Percentiles rank a stretch among this genome's conserved stretches.
phyloP scores from a whole-genome alignment of 2,329 filamentous ascomycete genomes.

The Colletotrichum sp. region DNA sequence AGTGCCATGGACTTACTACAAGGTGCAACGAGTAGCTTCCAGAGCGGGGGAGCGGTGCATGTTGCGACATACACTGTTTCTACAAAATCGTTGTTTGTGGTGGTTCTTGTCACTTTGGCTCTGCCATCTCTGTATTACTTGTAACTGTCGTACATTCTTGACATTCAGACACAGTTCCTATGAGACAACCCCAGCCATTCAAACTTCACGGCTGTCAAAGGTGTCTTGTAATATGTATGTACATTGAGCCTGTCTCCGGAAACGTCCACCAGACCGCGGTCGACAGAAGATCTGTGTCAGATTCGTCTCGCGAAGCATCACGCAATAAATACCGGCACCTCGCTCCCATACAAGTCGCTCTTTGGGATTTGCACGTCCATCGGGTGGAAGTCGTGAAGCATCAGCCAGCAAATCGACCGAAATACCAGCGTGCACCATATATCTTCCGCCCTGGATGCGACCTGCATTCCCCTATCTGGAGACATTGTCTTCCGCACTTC shows the following conservation, averaged over 20 bases:
- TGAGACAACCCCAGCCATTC: too few species aligned
- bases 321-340: conserved; percentile 58
- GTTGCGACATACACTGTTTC: rapidly evolving
- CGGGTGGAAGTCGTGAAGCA: conserved; percentile 60
- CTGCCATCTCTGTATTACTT: rapidly evolving
- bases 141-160: too few species aligned
- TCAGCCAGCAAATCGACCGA: conserved; percentile 61
- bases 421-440: conserved; percentile 60
- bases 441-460: conserved; percentile 10
- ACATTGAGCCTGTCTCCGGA: too few species aligned
- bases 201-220: too few species aligned
- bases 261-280: too few species aligned
- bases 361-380: conserved; percentile 55
- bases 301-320: background rate
- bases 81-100: rapidly evolving
- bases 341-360: conserved; percentile 56
- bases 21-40: background rate
- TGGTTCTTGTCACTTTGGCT: rapidly evolving
- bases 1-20: background rate
- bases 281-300: too few species aligned
- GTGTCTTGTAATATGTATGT: too few species aligned
- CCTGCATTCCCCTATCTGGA: background rate
- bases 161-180: too few species aligned
- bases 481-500: background rate
- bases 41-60: rapidly evolving